Evolutionary conservation across 805 yeast genomes (phyloP).

Genomic region (Torulaspora maleeae): DNA sequence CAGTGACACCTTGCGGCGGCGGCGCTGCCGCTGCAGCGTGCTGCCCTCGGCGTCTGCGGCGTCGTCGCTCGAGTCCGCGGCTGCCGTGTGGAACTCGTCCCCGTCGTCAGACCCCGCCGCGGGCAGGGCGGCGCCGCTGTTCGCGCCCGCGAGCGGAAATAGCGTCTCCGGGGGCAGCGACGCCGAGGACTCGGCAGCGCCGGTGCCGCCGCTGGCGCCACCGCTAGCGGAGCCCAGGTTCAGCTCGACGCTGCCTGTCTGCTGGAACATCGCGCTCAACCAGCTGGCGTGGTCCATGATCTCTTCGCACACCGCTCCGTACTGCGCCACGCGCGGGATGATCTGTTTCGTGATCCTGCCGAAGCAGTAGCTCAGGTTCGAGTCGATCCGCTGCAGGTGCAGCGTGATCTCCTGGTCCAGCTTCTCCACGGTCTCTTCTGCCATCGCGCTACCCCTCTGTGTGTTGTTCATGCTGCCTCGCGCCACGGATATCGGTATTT

Average conservation of each 20-base stretch:
- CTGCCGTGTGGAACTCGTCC: too few species aligned
- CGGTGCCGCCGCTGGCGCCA: neutral
- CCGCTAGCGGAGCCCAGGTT: neutral
- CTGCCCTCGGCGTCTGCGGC: constrained; percentile 29
- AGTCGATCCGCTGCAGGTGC: constrained; percentile 73
- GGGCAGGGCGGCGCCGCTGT: constrained; percentile 24
- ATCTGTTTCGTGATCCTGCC: constrained; percentile 61
- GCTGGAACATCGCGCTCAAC: constrained; percentile 76
- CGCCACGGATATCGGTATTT: too few species aligned
- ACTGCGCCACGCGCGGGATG: constrained; percentile 61
- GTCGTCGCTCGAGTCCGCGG: constrained; percentile 28
- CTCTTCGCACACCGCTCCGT: constrained; percentile 51
- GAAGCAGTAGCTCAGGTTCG: constrained; percentile 63
- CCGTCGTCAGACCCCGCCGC: too few species aligned
- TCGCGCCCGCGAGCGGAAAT: constrained; percentile 18
- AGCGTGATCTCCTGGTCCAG: constrained; percentile 77
- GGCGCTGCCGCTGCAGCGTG: constrained; percentile 29
- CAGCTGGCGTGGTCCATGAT: constrained; percentile 66
- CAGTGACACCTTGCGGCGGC: constrained; percentile 33
- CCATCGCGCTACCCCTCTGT: neutral
- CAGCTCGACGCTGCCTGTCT: constrained; percentile 62
- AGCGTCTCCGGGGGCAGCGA: constrained; percentile 6
- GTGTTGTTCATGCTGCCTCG: neutral
- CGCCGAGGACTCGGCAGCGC: neutral
- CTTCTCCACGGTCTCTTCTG: constrained; percentile 44